Evolutionary conservation across 2,329 filamentous ascomycete species (phyloP), one percentile per base, ranked within the genome.

Genomic region (Colletotrichum magnum): DNA sequence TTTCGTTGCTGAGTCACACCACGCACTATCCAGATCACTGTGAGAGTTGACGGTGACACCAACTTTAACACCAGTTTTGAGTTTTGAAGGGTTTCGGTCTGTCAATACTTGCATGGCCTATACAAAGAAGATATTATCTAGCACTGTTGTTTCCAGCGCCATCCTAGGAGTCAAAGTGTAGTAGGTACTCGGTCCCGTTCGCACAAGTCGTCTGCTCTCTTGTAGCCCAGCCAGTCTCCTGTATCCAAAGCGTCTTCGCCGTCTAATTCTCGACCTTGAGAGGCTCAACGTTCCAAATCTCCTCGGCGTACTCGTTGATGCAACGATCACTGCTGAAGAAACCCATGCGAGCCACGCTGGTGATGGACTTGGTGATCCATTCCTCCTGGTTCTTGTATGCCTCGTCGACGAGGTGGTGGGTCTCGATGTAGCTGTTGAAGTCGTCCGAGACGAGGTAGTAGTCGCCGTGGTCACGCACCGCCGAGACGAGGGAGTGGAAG

Each of bases 361-460:
- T 91, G 77, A 99, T 98, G 72, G 89, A 92, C 88, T 98, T 98
- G 71, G 90, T 92, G 68, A 97, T 83, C 96, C 96, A 99, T 75
- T 93, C 92, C 69, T 98, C 94, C 79, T 95, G 93, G 82, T 98
- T 92, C 81, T 90, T 90, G 86, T 97, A 99, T 58, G 94, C 92
- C 82, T 95, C 92, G 77, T 99, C 96, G 39, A 99, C 95, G 64
- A 98, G 87, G 67, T 90, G 87, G 72, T 99, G 96, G 7, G 96
- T 97, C 81, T 95, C 90, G 75, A 97, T 86, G 84, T 99, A 99
- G 78, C 92, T 95, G 82, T 94, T 90, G 88, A 99, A 99, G 81
- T 99, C 96, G 77, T 99, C 96, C 47, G 94, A 97, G 56, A 98
- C 95, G 36, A 99, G 89, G 81, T 99, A 99, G 85, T 97, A 98